Percentiles rank a stretch among this genome's conserved stretches.
Conservation (phyloP, 257 asterid genomes). For the Solanum rostratum region DNA sequence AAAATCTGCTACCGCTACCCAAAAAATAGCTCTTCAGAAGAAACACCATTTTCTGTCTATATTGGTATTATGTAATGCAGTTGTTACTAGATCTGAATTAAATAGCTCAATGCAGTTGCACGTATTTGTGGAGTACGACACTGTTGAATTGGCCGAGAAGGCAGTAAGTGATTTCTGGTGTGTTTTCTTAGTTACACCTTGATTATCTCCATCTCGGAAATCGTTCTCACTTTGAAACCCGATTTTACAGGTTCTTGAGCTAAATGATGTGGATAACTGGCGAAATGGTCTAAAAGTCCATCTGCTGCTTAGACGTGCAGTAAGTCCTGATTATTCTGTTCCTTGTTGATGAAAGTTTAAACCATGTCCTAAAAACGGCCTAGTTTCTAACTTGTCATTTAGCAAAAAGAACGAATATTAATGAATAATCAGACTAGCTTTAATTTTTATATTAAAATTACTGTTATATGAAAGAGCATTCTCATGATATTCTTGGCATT, state of each 20-base stretch:
- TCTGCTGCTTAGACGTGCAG: conserved; percentile 45
- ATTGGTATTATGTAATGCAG: not conserved
- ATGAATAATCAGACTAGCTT: not conserved
- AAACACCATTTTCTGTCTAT: not conserved
- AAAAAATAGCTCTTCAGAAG: not conserved
- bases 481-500: not conserved
- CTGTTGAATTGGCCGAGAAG: conserved; percentile 69
- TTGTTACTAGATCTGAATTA: conserved; percentile 1
- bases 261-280: conserved; percentile 74
- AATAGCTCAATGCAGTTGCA: conserved; percentile 50
- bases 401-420: not conserved
- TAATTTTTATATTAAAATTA: not conserved
- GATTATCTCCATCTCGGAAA: not conserved
- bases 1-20: not conserved
- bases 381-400: not conserved
- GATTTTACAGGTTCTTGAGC: conserved; percentile 44
- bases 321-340: conserved; percentile 17
- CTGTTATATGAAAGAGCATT: not conserved
- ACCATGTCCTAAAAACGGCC: not conserved
- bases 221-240: not conserved
- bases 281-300: conserved; percentile 82
- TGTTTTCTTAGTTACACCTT: not conserved
- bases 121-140: conserved; percentile 83
- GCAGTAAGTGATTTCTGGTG: conserved; percentile 36
- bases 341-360: not conserved